phyloP scores from a whole-genome alignment of 208 protist species.

The Acanthamoeba lugdunensis region DNA sequence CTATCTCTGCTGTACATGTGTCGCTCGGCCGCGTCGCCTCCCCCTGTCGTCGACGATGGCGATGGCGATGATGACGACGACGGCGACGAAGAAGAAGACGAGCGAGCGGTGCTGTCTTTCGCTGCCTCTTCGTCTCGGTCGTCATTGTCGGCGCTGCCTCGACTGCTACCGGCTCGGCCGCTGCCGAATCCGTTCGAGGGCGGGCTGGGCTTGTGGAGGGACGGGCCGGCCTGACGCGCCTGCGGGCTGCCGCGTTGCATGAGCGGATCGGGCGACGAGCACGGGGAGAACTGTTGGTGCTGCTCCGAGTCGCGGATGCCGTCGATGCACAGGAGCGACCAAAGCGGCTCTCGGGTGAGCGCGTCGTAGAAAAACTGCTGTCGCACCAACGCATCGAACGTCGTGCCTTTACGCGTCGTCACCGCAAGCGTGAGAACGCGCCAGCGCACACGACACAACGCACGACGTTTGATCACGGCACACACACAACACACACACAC shows the following conservation, averaged over 20 bases:
- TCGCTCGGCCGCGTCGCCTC: neutral
- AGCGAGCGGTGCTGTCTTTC: neutral
- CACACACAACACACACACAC: neutral
- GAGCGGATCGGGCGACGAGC: slow-evolving; percentile 1
- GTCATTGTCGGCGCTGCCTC: too few relatives aligned
- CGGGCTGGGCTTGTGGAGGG: neutral
- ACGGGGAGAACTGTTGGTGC: neutral
- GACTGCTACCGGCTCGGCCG: too few relatives aligned
- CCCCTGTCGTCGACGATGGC: neutral
- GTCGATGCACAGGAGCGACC: slow-evolving; percentile 51
- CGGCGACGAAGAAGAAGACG: neutral
- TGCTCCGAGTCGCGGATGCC: slow-evolving; percentile 4
- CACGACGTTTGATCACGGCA: neutral
- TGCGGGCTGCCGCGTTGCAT: neutral
- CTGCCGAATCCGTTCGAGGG: neutral
- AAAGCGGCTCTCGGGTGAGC: neutral
- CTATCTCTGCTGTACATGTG: neutral
- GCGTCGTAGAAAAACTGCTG: slow-evolving; percentile 63
- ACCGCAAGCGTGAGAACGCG: neutral
- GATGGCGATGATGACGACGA: neutral
- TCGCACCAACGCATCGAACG: slow-evolving; percentile 13
- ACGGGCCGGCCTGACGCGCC: neutral
- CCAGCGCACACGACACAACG: neutral
- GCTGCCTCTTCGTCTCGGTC: neutral
- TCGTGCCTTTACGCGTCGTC: neutral